Percentiles rank a stretch among this genome's conserved stretches.
Conservation (phyloP, 2,329 filamentous ascomycete species). For the Ophioceras dolichostomum region DNA sequence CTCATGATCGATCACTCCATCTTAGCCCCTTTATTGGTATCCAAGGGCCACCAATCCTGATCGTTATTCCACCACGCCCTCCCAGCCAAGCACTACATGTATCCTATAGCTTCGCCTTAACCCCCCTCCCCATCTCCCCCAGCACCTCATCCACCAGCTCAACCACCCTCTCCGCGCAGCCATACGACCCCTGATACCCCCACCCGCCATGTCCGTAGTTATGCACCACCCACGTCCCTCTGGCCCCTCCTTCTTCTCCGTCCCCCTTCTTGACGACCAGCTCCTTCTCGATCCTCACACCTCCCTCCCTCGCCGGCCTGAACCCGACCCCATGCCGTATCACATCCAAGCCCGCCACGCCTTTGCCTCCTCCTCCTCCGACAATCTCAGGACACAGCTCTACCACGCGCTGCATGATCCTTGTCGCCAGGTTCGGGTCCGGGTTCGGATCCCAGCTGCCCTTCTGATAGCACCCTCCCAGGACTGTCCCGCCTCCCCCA, state of each 20-base stretch:
- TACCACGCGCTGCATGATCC: slow-evolving; percentile 74
- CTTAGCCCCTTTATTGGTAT: no score
- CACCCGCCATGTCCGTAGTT: slow-evolving; percentile 72
- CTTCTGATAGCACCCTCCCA: slow-evolving; percentile 77
- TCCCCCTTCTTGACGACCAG: slow-evolving; percentile 26
- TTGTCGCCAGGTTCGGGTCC: slow-evolving; percentile 64
- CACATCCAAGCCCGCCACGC: slow-evolving; percentile 61
- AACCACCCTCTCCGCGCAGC: slow-evolving; percentile 54
- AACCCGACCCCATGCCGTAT: slow-evolving; percentile 75
- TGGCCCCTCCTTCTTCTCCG: slow-evolving; percentile 27
- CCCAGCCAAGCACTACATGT: no score
- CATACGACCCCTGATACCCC: slow-evolving; percentile 62
- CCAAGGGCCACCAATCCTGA: neutral
- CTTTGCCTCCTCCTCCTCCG: slow-evolving; percentile 39
- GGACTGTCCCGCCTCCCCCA: slow-evolving; percentile 64
- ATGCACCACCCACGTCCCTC: slow-evolving; percentile 55
- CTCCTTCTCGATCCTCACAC: slow-evolving; percentile 66
- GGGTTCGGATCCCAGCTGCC: slow-evolving; percentile 68
- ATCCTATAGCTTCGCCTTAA: neutral
- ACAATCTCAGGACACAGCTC: slow-evolving; percentile 51
- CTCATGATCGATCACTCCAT: no score
- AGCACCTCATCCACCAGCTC: slow-evolving; percentile 53
- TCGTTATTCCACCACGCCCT: no score
- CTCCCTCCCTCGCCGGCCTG: slow-evolving; percentile 60
- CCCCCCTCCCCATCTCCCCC: slow-evolving; percentile 8